Evolutionary conservation across 2,329 filamentous ascomycete genomes (phyloP).

Genomic region (Zasmidium angulare): DNA sequence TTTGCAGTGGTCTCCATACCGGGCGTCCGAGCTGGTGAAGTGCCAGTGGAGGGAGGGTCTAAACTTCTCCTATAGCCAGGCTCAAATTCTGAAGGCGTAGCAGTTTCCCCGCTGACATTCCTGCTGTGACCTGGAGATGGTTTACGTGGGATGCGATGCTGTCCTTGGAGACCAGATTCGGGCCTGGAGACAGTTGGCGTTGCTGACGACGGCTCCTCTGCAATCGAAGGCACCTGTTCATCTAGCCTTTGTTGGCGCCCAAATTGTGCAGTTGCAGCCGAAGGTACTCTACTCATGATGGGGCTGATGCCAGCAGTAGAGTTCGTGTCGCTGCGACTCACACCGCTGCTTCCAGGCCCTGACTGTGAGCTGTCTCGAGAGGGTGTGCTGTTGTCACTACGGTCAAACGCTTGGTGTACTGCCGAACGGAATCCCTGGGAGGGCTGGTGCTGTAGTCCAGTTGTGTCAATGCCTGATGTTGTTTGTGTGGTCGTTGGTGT

Average conservation of each 20-base stretch:
- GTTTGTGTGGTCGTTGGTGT: slow-evolving; percentile 18
- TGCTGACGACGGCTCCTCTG: slow-evolving; percentile 48
- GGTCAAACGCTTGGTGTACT: slow-evolving; percentile 66
- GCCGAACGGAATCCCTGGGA: slow-evolving; percentile 50
- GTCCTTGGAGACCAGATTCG: slow-evolving; percentile 34
- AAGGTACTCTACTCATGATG: slow-evolving; percentile 61
- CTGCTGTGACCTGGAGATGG: slow-evolving; percentile 42
- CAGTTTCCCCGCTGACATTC: slow-evolving; percentile 39
- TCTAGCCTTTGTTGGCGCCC: slow-evolving; percentile 40
- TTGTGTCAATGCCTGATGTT: slow-evolving; percentile 8
- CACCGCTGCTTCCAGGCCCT: slow-evolving; percentile 13
- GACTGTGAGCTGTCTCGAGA: slow-evolving; percentile 44
- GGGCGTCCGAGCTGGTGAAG: slow-evolving; percentile 62
- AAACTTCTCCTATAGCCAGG: slow-evolving; percentile 58
- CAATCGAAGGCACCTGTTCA: slow-evolving; percentile 53
- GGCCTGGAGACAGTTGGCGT: slow-evolving; percentile 35
- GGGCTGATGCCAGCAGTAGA: slow-evolving; percentile 65
- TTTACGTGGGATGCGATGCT: slow-evolving; percentile 35
- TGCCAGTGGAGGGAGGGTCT: slow-evolving; percentile 58
- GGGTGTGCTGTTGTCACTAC: slow-evolving; percentile 56
- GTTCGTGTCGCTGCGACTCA: slow-evolving; percentile 57
- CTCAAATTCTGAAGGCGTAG: slow-evolving; percentile 39
- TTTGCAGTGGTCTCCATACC: slow-evolving; percentile 45
- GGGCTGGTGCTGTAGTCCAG: slow-evolving; percentile 50
- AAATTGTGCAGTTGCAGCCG: slow-evolving; percentile 37